Conservation (phyloP, 805 yeast genomes). For the Maudiozyma bulderi region DNA sequence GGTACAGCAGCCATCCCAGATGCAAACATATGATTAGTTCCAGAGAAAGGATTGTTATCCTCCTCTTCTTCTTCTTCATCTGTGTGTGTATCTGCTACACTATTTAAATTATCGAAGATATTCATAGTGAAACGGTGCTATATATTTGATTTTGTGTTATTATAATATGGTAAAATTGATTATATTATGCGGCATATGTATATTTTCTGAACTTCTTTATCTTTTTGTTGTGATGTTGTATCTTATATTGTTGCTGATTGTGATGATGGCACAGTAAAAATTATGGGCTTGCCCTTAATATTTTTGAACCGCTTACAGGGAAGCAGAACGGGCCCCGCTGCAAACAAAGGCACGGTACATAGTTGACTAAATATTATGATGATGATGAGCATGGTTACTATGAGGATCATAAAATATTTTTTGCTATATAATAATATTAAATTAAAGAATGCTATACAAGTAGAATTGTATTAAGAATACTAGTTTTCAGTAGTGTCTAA, state of each 20-base stretch:
- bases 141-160: neutral
- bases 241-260: too few relatives aligned
- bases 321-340: too few relatives aligned
- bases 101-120: slow-evolving; percentile 3
- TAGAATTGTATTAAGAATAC: neutral
- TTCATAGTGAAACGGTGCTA: slow-evolving; percentile 7
- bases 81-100: neutral
- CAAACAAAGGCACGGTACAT: too few relatives aligned
- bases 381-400: neutral
- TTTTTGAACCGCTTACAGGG: too few relatives aligned
- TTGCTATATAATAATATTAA: too few relatives aligned
- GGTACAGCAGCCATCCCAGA: slow-evolving; percentile 28
- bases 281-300: too few relatives aligned
- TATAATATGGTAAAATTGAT: neutral
- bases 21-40: slow-evolving; percentile 31
- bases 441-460: too few relatives aligned
- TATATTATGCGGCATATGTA: neutral
- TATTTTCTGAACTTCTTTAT: neutral
- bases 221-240: too few relatives aligned
- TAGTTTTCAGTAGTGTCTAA: slow-evolving; percentile 12
- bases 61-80: slow-evolving; percentile 24
- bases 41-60: slow-evolving; percentile 33
- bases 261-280: too few relatives aligned
- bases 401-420: neutral
- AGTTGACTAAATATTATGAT: too few relatives aligned